Conservation (phyloP, 352 stramenopile genomes). For the Phytophthora foliorum region DNA sequence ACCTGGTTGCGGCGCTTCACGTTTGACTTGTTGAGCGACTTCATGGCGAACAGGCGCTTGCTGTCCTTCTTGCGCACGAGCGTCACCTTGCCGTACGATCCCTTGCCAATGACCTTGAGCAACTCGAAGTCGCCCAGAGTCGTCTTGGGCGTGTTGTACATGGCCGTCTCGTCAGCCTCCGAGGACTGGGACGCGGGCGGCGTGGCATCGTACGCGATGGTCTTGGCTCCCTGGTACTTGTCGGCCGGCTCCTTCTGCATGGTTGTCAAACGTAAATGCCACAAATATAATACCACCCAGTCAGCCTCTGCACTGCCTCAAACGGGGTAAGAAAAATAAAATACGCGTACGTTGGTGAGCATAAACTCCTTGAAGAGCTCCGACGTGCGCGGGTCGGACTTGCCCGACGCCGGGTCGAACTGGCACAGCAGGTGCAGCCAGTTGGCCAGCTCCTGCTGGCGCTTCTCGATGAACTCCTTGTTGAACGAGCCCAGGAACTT, state of each 20-base stretch:
- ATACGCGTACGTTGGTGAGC: constrained; percentile 67
- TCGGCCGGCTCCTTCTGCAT: constrained; percentile 84
- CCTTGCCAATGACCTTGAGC: constrained; percentile 94
- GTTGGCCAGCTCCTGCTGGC: constrained; percentile 87
- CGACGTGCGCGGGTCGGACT: constrained; percentile 72
- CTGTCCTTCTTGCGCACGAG: constrained; percentile 88
- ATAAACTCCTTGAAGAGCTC: constrained; percentile 87
- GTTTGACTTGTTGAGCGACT: constrained; percentile 92
- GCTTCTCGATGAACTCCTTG: constrained; percentile 92
- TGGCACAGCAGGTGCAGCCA: constrained; percentile 89
- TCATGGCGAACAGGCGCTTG: constrained; percentile 87
- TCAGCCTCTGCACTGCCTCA: too few relatives aligned
- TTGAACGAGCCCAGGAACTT: constrained; percentile 92
- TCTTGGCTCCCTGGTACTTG: constrained; percentile 50
- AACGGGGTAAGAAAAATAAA: not conserved
- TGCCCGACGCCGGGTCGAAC: constrained; percentile 68
- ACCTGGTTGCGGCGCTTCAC: constrained; percentile 97
- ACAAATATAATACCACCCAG: too few relatives aligned
- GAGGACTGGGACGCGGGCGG: constrained; percentile 43
- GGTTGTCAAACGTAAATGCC: constrained; percentile 3
- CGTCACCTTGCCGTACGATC: constrained; percentile 93
- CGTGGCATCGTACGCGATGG: constrained; percentile 52
- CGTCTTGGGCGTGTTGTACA: constrained; percentile 93
- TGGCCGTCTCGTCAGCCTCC: constrained; percentile 42
- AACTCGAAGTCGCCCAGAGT: constrained; percentile 93